Base-by-base conservation (phyloP, 768 basidiomycete species). In the Flagelloscypha sp. region DNA sequence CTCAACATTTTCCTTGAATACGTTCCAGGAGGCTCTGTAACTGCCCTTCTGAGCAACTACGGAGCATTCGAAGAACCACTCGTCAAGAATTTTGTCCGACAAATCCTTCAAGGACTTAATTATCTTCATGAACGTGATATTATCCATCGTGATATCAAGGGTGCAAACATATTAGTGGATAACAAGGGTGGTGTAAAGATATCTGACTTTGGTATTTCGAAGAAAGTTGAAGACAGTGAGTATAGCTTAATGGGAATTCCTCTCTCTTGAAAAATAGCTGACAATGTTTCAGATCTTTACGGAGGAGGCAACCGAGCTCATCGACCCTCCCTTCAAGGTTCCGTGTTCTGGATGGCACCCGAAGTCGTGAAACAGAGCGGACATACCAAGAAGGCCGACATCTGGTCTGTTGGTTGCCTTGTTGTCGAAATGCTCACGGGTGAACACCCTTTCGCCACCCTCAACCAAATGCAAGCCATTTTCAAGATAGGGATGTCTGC, bases 281-380 rank as follows among this genome's bases (percentile, higher is more conserved):
- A 1, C 33, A 68, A 64, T 61, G 44, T 55, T 73, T 20, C 50
- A 67, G 21, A 63, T 63, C n/a, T n/a, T n/a, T n/a, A n/a, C n/a
- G n/a, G n/a, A n/a, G n/a, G n/a, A 16, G 79, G 79, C 8, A 78
- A 83, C 38, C 78, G 83, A 16, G 72, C 79, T 28, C 83, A 97
- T 53, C 72, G 95, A 6, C 87, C 90, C 4, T 98, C 95, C 1
- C 63, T 98, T 5, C 95, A 98, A 57, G 95, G 95, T 2, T 95
- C 92, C 1, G 93, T 97, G 8, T 98, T 95, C 61, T 98, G 94
- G 94, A 97, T 98, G 94, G 94, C 94, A 0, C 94, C 94, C 0
- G 94, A 97, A 58, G 90, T 97, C 13, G 95, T 98, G 40, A 93
- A 93, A 52, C 95, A 99, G 62, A 90, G 81, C 17, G 75, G 79